Conservation (phyloP, 192 early-diverging fungal genomes). For the Rhizophagus sp. region DNA sequence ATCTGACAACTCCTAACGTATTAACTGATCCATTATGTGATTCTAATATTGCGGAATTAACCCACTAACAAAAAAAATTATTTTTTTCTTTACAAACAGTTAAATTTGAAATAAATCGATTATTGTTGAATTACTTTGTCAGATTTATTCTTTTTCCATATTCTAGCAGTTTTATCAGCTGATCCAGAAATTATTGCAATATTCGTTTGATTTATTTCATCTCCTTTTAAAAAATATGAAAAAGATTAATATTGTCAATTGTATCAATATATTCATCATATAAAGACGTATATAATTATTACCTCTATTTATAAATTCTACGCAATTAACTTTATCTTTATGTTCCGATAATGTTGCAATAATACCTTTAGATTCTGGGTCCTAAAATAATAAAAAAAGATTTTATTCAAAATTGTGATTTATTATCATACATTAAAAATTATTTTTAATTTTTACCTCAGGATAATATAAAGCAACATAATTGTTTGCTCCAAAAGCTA, state of each 20-base stretch:
- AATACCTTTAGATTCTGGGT: constrained; percentile 50
- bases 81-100: too few species aligned
- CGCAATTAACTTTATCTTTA: constrained; percentile 72
- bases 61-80: constrained; percentile 43
- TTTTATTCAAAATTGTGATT: too few species aligned
- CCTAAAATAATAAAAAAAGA: constrained; percentile 31
- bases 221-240: constrained; percentile 7
- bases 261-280: background rate
- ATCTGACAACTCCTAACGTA: constrained; percentile 62
- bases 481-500: constrained; percentile 74
- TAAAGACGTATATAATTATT: background rate
- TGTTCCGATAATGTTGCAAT: constrained; percentile 72
- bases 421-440: background rate
- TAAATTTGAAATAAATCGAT: too few species aligned
- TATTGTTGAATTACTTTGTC: constrained; percentile 34
- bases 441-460: constrained; percentile 33
- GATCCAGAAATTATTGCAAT: constrained; percentile 77
- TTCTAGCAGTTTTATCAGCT: constrained; percentile 72
- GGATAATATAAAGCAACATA: constrained; percentile 74
- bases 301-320: constrained; percentile 67
- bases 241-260: background rate
- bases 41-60: constrained; percentile 62
- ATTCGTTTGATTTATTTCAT: constrained; percentile 48
- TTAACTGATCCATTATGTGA: constrained; percentile 70
- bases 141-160: constrained; percentile 60